Percentiles rank a stretch among this genome's conserved stretches.
These are phyloP conservation scores for rapeseed (Brassica napus) DNA, from an alignment of 345 rosid species.

Conservation along the genomic window DNA sequence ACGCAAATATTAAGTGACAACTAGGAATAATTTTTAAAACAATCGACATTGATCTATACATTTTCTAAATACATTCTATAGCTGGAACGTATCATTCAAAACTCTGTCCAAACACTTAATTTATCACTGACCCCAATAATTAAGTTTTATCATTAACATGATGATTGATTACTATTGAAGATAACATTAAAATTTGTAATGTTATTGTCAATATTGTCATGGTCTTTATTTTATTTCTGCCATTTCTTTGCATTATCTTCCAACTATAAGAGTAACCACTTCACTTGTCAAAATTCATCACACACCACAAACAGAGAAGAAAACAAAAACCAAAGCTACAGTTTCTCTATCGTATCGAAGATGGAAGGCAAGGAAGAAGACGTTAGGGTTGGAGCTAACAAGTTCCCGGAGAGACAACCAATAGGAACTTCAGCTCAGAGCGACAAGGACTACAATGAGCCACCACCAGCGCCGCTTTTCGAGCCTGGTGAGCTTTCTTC, in stretches of 20 bases:
- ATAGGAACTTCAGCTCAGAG: conserved; percentile 49
- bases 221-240: conserved; percentile 11
- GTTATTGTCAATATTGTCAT: conserved; percentile 17
- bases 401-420: conserved; percentile 50
- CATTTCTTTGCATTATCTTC: conserved; percentile 18
- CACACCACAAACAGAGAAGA: conserved; percentile 12
- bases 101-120: conserved; percentile 27
- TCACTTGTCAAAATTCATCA: conserved; percentile 7
- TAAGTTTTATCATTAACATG: conserved; percentile 5
- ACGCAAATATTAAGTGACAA: background rate
- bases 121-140: conserved; percentile 11
- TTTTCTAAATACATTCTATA: background rate
- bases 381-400: conserved; percentile 49
- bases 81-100: conserved; percentile 32
- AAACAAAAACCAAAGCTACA: background rate
- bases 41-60: background rate
- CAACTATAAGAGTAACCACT: conserved; percentile 23
- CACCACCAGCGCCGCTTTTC: conserved; percentile 48
- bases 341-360: background rate
- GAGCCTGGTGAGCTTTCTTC: conserved; percentile 48
- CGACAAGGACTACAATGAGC: conserved; percentile 51
- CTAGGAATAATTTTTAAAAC: background rate
- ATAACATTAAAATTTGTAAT: conserved; percentile 22
- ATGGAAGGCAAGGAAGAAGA: conserved; percentile 57
- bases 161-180: conserved; percentile 17